A percentile compares a stretch with the other conserved stretches of the same genome.
phyloP scores from a whole-genome alignment of 768 basidiomycete genomes.

The Boletus coccyginus region DNA sequence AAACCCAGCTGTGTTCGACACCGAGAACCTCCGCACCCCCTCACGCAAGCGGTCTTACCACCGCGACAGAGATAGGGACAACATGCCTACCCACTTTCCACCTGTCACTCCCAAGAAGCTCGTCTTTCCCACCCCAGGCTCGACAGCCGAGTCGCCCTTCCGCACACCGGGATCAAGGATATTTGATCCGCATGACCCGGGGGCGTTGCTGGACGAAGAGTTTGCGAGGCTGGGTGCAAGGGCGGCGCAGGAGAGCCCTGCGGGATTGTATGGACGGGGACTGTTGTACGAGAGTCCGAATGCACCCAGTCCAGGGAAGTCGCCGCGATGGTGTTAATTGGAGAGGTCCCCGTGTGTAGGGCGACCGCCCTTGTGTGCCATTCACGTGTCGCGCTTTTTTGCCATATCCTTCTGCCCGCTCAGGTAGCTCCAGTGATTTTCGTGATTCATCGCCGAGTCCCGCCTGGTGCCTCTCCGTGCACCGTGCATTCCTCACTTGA shows the following conservation, averaged over 20 bases:
- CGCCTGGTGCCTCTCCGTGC: background rate
- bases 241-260: conserved; percentile 57
- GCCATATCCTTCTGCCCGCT: background rate
- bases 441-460: background rate
- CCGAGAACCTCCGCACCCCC: conserved; percentile 43
- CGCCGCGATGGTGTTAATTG: conserved; percentile 49
- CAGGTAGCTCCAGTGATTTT: background rate
- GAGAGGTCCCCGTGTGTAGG: background rate
- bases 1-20: conserved; percentile 36
- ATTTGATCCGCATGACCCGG: conserved; percentile 73
- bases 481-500: background rate
- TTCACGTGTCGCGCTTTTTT: background rate
- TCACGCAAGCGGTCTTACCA: conserved; percentile 40
- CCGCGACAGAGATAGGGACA: conserved; percentile 23
- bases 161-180: conserved; percentile 49
- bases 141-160: conserved; percentile 40
- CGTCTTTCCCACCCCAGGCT: conserved; percentile 30
- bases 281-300: conserved; percentile 77
- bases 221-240: conserved; percentile 49
- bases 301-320: conserved; percentile 52
- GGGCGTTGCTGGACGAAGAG: conserved; percentile 68
- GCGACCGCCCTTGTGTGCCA: background rate
- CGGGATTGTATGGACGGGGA: conserved; percentile 59
- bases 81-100: conserved; percentile 22
- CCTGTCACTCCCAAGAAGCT: conserved; percentile 46